Conservation (phyloP, 805 yeast genomes). For the Pichia rugopelliculosa region DNA sequence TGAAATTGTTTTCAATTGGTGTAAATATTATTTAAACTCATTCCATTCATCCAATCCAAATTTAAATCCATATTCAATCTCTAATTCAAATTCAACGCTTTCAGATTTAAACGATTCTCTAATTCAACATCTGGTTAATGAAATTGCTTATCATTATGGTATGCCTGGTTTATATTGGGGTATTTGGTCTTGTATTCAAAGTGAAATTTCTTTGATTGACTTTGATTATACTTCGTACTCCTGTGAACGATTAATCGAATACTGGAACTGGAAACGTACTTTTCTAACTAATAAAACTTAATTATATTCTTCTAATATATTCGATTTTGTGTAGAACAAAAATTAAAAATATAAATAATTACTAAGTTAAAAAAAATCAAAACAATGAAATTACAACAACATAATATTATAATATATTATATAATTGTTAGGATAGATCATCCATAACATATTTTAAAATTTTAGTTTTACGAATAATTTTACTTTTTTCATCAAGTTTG, state of each 20-base stretch:
- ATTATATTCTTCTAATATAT: neutral
- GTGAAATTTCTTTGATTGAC: conserved; percentile 60
- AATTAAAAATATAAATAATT: too few species aligned
- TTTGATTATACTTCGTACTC: conserved; percentile 63
- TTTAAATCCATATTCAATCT: conserved; percentile 2
- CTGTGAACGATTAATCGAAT: conserved; percentile 52
- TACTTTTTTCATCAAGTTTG: conserved; percentile 2
- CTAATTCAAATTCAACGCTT: conserved; percentile 11
- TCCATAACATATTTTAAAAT: conserved; percentile 7
- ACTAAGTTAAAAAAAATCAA: too few species aligned
- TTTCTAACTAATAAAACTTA: conserved; percentile 12
- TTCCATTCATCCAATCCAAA: conserved; percentile 9
- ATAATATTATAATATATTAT: neutral
- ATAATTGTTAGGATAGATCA: neutral
- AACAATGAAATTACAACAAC: neutral
- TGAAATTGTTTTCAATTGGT: conserved; percentile 50
- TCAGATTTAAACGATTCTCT: neutral
- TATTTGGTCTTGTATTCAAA: conserved; percentile 73
- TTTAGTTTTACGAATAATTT: conserved; percentile 1
- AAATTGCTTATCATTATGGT: conserved; percentile 58
- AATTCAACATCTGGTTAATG: conserved; percentile 42
- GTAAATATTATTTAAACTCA: conserved; percentile 40
- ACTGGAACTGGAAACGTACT: conserved; percentile 56
- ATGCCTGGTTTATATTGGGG: conserved; percentile 85
- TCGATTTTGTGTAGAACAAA: too few species aligned